phyloP scores from a whole-genome alignment of 192 early-diverging fungal genomes.

The Backusella australiensis region DNA sequence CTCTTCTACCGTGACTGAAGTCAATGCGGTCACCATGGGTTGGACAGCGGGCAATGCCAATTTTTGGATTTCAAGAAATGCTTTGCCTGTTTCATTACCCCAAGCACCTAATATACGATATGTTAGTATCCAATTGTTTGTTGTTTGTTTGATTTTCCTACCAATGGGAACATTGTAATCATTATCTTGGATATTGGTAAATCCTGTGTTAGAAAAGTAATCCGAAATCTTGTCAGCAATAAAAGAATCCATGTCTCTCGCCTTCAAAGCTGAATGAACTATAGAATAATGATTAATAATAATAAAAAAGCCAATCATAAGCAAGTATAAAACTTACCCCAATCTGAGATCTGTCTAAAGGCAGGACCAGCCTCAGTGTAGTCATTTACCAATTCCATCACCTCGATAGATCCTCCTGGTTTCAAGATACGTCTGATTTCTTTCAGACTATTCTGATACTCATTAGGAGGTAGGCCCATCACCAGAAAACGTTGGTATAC shows the following conservation, averaged over 20 bases:
- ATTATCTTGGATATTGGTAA: slow-evolving; percentile 14
- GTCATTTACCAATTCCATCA: slow-evolving; percentile 25
- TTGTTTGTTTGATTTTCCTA: not conserved
- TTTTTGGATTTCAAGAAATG: slow-evolving; percentile 27
- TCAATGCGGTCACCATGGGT: slow-evolving; percentile 27
- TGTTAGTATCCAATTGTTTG: not conserved
- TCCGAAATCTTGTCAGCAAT: slow-evolving; percentile 25
- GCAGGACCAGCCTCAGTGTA: slow-evolving; percentile 26
- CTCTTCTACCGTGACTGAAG: not conserved
- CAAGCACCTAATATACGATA: slow-evolving; percentile 8
- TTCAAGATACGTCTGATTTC: slow-evolving; percentile 32
- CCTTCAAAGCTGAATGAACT: slow-evolving; percentile 25
- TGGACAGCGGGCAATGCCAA: slow-evolving; percentile 30
- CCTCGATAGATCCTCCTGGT: slow-evolving; percentile 31
- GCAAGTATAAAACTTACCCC: slow-evolving; percentile 22
- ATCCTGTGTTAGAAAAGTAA: slow-evolving; percentile 20
- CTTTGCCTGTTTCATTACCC: slow-evolving; percentile 23
- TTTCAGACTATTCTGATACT: slow-evolving; percentile 15
- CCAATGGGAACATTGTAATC: slow-evolving; percentile 28
- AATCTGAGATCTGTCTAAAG: slow-evolving; percentile 6
- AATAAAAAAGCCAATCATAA: not conserved
- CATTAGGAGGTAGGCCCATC: slow-evolving; percentile 26
- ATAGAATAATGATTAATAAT: not conserved
- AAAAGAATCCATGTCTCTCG: slow-evolving; percentile 24
- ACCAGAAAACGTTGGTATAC: slow-evolving; percentile 40